Percentiles rank a stretch among this genome's conserved stretches.
These are phyloP conservation scores for Russula abietina DNA, from an alignment of 768 basidiomycete species.

Conservation along the genomic window DNA sequence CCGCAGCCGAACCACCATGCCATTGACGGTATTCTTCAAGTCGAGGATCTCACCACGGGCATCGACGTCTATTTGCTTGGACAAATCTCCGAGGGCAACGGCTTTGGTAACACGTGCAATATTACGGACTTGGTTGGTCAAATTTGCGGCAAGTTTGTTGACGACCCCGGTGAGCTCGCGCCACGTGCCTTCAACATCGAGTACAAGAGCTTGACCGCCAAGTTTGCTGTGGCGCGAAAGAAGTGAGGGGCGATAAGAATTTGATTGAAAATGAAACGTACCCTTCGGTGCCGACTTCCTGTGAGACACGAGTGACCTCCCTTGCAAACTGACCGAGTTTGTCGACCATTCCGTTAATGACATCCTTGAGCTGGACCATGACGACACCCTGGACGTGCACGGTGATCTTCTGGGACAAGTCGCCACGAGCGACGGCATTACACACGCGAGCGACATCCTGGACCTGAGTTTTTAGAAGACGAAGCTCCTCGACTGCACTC, in stretches of 20 bases:
- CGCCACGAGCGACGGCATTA: conserved; percentile 45
- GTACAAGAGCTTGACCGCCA: conserved; percentile 75
- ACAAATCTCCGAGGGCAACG: conserved; percentile 82
- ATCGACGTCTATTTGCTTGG: conserved; percentile 84
- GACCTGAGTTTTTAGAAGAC: conserved; percentile 72
- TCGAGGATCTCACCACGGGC: conserved; percentile 82
- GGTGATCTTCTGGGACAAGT: conserved; percentile 46
- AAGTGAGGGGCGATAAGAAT: conserved; percentile 11
- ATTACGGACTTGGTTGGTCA: conserved; percentile 50
- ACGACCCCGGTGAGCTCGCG: conserved; percentile 72
- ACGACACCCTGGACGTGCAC: conserved; percentile 46
- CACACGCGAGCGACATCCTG: conserved; percentile 52
- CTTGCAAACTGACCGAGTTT: conserved; percentile 78
- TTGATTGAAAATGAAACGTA: conserved; percentile 14
- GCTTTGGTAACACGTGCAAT: conserved; percentile 56
- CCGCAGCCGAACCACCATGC: conserved; percentile 44
- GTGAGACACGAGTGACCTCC: conserved; percentile 76
- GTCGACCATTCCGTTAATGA: conserved; percentile 46
- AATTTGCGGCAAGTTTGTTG: conserved; percentile 68
- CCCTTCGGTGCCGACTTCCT: conserved; percentile 71
- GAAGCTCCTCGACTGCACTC: conserved; percentile 65
- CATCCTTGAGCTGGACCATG: conserved; percentile 47
- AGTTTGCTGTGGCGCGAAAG: conserved; percentile 44
- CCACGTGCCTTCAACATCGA: conserved; percentile 85
- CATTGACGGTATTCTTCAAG: conserved; percentile 53